Evolutionary conservation across 345 rosid species (phyloP), one percentile per base, ranked within the genome.

Genomic region (Populus pruinosa): DNA sequence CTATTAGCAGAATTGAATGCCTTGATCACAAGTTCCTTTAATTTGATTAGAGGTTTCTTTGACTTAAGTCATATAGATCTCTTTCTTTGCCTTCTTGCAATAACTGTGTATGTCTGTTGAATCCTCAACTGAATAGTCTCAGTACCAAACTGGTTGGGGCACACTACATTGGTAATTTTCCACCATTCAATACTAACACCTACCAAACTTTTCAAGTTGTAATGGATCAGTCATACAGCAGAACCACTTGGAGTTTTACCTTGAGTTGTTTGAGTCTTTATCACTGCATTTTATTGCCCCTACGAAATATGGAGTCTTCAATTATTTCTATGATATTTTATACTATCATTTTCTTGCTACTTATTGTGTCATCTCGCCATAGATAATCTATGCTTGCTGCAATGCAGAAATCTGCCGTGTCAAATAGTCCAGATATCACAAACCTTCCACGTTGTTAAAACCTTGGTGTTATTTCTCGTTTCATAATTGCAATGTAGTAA

Each of bases 391-490:
- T 16, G 70, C 69, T 38, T 31, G 67, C 14, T 41, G 23, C 63
- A 69, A 35, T 4, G 64, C 44, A 74, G 73, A 31, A 56, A 56
- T 50, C 44, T 10, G 55, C 18, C 25, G 62, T 50, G 31, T 39
- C 56, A 64, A 36, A 27, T 64, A 5, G 21, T 29, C 69, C 9
- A 65, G 63, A 49, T 69, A 25, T 33, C 14, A 33, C 49, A 17
- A 38, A 49, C 59, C 73, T 61, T 70, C 63, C 27, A 55, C 4
- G 47, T 33, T 70, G 36, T 70, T 41, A 20, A 63, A 76, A 78
- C 62, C 74, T 70, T 25, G 27, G 8, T 53, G 18, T 50, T 18
- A 27, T 79, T 38, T 56, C 25, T 50, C n/a, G 27, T 79, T 47
- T 56, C 23, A 39, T 18, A 47, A 59, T 55, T 71, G 69, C 23